A percentile compares a stretch with the other conserved stretches of the same genome.
These are phyloP conservation scores for Colletotrichum shisoi DNA, from an alignment of 2,329 filamentous ascomycete genomes.

Conservation along the genomic window DNA sequence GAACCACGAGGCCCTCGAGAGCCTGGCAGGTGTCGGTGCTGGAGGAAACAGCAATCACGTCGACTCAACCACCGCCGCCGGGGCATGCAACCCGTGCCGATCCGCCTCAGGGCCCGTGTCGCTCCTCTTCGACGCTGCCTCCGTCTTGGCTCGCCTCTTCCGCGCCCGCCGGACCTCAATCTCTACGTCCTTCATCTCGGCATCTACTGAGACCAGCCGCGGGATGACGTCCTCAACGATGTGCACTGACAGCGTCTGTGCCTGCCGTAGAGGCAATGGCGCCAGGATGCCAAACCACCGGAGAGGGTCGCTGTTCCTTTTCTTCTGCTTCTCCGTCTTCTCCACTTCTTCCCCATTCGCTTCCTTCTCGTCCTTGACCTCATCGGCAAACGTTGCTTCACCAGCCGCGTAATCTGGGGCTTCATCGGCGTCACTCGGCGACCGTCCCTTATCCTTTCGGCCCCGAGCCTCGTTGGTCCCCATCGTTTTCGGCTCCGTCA, in stretches of 20 bases:
- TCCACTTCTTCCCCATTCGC: constrained; percentile 26
- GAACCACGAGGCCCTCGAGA: background rate
- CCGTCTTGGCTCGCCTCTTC: constrained; percentile 62
- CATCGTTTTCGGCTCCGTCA: constrained; percentile 5
- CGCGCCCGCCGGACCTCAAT: constrained; percentile 70
- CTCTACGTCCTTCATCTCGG: constrained; percentile 71
- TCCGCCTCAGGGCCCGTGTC: constrained; percentile 30
- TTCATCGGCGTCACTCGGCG: constrained; percentile 16
- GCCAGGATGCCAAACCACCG: constrained; percentile 65
- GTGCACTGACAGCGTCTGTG: constrained; percentile 66
- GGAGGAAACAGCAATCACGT: constrained; percentile 7
- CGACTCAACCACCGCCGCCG: constrained; percentile 5
- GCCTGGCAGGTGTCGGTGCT: background rate
- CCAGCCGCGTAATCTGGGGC: constrained; percentile 4
- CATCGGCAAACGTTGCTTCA: constrained; percentile 11
- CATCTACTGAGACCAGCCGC: constrained; percentile 63
- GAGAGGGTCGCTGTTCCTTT: constrained; percentile 60
- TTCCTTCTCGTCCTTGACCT: constrained; percentile 31
- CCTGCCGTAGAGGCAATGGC: constrained; percentile 61
- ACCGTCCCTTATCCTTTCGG: constrained; percentile 26
- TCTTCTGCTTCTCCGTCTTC: constrained; percentile 25
- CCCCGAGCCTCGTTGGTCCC: constrained; percentile 10
- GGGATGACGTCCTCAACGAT: constrained; percentile 67
- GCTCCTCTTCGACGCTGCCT: constrained; percentile 48
- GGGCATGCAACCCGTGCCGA: background rate